Percentiles rank a stretch among this genome's conserved stretches.
These are phyloP conservation scores for Neurospora sp. DNA, from an alignment of 2,329 filamentous ascomycete species.

Conservation along the genomic window DNA sequence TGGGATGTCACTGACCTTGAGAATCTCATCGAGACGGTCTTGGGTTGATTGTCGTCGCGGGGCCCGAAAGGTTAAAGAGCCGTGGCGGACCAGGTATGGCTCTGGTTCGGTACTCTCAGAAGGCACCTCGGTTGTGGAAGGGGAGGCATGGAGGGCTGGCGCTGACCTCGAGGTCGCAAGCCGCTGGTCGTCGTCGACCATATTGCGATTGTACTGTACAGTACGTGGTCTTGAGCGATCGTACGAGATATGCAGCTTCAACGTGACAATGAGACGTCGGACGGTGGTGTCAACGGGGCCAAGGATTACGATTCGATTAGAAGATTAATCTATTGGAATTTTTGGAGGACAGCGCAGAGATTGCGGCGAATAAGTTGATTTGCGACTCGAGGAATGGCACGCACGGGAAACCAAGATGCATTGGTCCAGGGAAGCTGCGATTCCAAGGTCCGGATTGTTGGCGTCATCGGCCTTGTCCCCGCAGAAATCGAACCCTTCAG, in stretches of 20 bases:
- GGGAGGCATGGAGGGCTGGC: neutral
- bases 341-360: neutral
- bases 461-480: neutral
- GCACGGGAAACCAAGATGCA: neutral
- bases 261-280: neutral
- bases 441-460: neutral
- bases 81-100: neutral
- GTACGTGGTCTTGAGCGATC: neutral
- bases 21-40: conserved; percentile 23
- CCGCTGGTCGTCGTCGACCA: neutral
- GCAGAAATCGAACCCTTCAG: neutral
- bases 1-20: conserved; percentile 21
- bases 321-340: neutral
- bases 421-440: neutral
- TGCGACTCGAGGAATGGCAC: neutral
- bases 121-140: neutral
- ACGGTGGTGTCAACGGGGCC: neutral
- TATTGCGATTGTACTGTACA: neutral
- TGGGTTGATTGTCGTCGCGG: conserved; percentile 20
- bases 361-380: neutral
- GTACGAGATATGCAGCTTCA: neutral
- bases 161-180: neutral
- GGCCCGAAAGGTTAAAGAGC: conserved; percentile 4
- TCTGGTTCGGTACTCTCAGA: neutral
- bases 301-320: neutral